Evolutionary conservation across 768 basidiomycete genomes (phyloP).

Genomic region (Strobilomyces echinocephalus): DNA sequence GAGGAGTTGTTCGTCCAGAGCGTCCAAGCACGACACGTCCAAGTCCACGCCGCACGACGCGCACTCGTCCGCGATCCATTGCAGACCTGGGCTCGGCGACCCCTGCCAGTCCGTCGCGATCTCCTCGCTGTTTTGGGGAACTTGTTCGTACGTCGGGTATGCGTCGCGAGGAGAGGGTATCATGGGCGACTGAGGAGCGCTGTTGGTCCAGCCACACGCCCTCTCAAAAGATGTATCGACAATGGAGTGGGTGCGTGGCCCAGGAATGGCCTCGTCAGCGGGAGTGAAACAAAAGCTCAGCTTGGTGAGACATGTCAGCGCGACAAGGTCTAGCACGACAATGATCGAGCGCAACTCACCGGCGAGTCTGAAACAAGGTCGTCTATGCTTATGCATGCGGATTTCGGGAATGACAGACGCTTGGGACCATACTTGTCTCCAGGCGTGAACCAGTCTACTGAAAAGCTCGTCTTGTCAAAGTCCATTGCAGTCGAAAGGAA

Average conservation of each 20-base stretch:
- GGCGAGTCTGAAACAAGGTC: conserved; percentile 28
- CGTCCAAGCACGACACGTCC: conserved; percentile 34
- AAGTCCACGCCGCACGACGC: conserved; percentile 31
- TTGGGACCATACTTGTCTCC: conserved; percentile 24
- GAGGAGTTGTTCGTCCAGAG: conserved; percentile 39
- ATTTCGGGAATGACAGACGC: conserved; percentile 33
- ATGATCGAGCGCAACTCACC: conserved; percentile 11
- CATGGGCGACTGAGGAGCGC: conserved; percentile 13
- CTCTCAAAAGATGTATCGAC: conserved; percentile 11
- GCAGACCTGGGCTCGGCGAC: conserved; percentile 4
- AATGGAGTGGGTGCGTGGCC: conserved; percentile 14
- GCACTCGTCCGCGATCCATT: conserved; percentile 20
- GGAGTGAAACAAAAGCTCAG: conserved; percentile 22
- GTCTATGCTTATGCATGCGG: conserved; percentile 29
- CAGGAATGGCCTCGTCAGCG: conserved; percentile 6
- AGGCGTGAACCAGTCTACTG: conserved; percentile 29
- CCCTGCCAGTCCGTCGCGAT: neutral
- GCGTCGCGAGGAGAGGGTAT: conserved; percentile 1
- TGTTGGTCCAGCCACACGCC: conserved; percentile 21
- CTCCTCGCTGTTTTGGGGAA: conserved; percentile 4
- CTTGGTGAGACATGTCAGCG: conserved; percentile 15
- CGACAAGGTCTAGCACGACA: neutral
- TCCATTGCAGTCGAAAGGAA: conserved; percentile 24
- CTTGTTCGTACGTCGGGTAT: conserved; percentile 6
- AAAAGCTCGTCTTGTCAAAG: conserved; percentile 29